phyloP scores from a whole-genome alignment of 164 flowering plant genomes.

The Kingdonia uniflora region DNA sequence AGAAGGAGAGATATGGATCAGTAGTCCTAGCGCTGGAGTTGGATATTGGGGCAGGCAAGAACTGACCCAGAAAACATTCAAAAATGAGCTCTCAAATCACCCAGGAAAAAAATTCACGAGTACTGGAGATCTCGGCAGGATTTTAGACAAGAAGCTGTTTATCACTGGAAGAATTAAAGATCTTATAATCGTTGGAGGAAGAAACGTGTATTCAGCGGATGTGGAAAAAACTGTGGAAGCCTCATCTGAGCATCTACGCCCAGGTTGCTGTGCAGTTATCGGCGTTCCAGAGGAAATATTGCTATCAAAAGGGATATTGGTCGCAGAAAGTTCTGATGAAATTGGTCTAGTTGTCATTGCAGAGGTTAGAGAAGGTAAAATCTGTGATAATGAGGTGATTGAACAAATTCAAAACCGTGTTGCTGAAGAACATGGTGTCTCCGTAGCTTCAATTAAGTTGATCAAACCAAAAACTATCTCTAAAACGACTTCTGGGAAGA shows the following conservation, averaged over 20 bases:
- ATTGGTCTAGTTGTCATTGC: conserved; percentile 74
- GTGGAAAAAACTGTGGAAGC: conserved; percentile 74
- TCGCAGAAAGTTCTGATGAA: conserved; percentile 59
- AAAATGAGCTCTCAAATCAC: conserved; percentile 28
- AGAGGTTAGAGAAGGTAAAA: conserved; percentile 62
- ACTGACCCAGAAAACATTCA: conserved; percentile 42
- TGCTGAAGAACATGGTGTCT: conserved; percentile 70
- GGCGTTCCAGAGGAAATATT: conserved; percentile 69
- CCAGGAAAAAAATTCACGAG: conserved; percentile 42
- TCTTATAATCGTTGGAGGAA: conserved; percentile 69
- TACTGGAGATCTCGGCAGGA: conserved; percentile 71
- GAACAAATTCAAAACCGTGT: conserved; percentile 46
- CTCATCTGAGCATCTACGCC: conserved; percentile 51
- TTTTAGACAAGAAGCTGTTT: conserved; percentile 49
- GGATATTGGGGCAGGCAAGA: conserved; percentile 77
- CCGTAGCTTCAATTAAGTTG: conserved; percentile 47
- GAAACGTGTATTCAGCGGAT: conserved; percentile 69
- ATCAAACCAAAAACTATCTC: conserved; percentile 60
- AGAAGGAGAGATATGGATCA: conserved; percentile 84
- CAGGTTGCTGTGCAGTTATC: conserved; percentile 80
- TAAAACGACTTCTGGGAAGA: conserved; percentile 79
- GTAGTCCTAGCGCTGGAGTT: conserved; percentile 74
- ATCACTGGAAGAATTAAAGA: conserved; percentile 87
- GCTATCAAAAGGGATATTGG: conserved; percentile 42
- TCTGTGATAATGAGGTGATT: conserved; percentile 30